Conservation (phyloP, 208 protist genomes). For the Tritrichomonas foetus region DNA sequence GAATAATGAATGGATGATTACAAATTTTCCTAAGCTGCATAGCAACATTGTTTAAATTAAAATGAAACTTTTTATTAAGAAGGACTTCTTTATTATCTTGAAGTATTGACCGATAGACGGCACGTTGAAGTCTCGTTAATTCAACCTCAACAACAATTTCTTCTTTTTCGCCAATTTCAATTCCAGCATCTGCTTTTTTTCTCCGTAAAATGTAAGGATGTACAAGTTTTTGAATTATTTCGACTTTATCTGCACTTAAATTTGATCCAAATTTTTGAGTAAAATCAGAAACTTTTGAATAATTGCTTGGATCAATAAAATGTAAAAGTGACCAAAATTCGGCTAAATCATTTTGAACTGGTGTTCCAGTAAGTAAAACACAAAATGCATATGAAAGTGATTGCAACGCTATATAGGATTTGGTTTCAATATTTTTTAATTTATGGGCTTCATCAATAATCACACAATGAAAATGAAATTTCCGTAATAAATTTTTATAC, state of each 20-base stretch:
- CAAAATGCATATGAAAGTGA: neutral
- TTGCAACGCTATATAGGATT: neutral
- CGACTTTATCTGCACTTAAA: neutral
- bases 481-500: no score
- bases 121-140: neutral
- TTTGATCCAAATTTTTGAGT: constrained; percentile 69
- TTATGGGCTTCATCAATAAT: constrained; percentile 56
- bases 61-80: neutral
- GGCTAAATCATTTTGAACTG: constrained; percentile 58
- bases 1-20: constrained; percentile 87
- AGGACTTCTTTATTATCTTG: constrained; percentile 56
- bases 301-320: constrained; percentile 70
- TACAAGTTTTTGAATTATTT: neutral
- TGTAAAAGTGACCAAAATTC: constrained; percentile 74
- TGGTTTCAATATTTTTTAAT: constrained; percentile 50
- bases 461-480: no score
- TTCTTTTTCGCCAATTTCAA: neutral
- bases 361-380: constrained; percentile 61
- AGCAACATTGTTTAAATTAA: constrained; percentile 48
- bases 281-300: constrained; percentile 59
- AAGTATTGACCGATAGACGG: neutral
- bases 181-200: neutral
- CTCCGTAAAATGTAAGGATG: neutral
- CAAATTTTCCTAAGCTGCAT: constrained; percentile 67
- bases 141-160: neutral